Percentiles rank a stretch among this genome's conserved stretches.
These are phyloP conservation scores for Penicillium manginii DNA, from an alignment of 495 filamentous ascomycete species.

Conservation along the genomic window DNA sequence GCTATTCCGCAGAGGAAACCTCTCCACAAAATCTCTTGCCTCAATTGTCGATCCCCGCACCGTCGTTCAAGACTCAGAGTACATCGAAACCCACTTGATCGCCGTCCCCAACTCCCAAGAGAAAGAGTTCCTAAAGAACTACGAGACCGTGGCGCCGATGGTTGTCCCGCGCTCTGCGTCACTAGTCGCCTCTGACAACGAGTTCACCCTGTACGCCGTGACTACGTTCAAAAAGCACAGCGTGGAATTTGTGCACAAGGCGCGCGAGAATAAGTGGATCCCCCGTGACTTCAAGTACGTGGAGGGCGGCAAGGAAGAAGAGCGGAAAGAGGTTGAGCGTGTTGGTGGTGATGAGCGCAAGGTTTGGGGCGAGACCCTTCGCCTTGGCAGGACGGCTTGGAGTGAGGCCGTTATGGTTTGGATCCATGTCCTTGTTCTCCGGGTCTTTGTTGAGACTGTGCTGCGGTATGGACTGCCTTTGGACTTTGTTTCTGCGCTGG, in stretches of 20 bases:
- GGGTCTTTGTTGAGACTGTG: constrained; percentile 97
- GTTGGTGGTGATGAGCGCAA: constrained; percentile 81
- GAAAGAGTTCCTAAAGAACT: constrained; percentile 86
- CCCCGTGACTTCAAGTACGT: constrained; percentile 93
- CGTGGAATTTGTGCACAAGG: constrained; percentile 84
- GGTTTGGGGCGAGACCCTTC: constrained; percentile 87
- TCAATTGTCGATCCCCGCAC: constrained; percentile 77
- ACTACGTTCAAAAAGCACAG: constrained; percentile 91
- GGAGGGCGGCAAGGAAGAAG: constrained; percentile 84
- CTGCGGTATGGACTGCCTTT: constrained; percentile 89
- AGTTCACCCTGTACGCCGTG: constrained; percentile 86
- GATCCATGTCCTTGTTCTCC: constrained; percentile 85
- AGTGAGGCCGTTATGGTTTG: constrained; percentile 94
- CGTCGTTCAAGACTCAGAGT: constrained; percentile 89
- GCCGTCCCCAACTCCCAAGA: constrained; percentile 76
- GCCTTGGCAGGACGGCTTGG: constrained; percentile 83
- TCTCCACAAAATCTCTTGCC: constrained; percentile 90
- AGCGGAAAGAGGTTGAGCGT: constrained; percentile 79
- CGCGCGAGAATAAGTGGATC: constrained; percentile 88
- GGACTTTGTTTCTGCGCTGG: constrained; percentile 80
- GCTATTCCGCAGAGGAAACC: constrained; percentile 71
- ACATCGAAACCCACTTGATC: constrained; percentile 91
- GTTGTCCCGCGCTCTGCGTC: constrained; percentile 88
- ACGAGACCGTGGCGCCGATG: constrained; percentile 83
- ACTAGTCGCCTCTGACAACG: constrained; percentile 77